Base-by-base conservation (phyloP, 192 early-diverging fungal species). In the Coemansia sp. region DNA sequence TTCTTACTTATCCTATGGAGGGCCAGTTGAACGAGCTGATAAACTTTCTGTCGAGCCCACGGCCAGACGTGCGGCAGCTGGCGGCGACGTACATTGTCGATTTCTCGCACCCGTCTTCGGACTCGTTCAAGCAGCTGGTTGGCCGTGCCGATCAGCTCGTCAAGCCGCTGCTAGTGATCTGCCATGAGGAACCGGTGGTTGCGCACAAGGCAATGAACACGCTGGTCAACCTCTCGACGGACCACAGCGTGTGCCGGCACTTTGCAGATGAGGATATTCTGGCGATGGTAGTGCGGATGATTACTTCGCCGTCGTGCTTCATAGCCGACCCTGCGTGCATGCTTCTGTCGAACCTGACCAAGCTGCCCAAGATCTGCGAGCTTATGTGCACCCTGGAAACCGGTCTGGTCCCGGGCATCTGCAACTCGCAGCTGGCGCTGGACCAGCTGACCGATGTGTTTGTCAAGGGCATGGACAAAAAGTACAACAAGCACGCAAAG, bases 291-390 rank as follows among this genome's bases (percentile, higher is more conserved):
- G 73, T 87, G 35, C 56, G 76, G 11, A 51, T 83, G 38, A 86
- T 94, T 34, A 78, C 84, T 33, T 75, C 80, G 28, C 80, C 88
- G 1, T 75, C 63, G 16, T 78, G 76, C 16, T 75, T 91, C 11
- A 48, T 90, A 10, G 83, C 89, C 6, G 92, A 95, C 65, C 68
- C 89, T 1, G 42, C 42, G 17, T 64, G 85, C 48, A 96, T 96
- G 94, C 76, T 96, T n/a, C 63, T 97, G 22, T 94, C 91, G 51
- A 97, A 97, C 66, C 72, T 94, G 50, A 82, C 91, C 34, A 92
- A 94, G 48, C 25, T 27, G 18, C 29, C 14, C 13, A 70, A 90
- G 11, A 41, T 90, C 10, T 83, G 88, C 6, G 89, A 92, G 64
- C 67, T 88, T 3, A 30, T 38, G 21, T 60, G 85, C 49, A 92